A percentile compares a stretch with the other conserved stretches of the same genome.
phyloP scores from a whole-genome alignment of 768 basidiomycete genomes.

The Heimioporus sp. region DNA sequence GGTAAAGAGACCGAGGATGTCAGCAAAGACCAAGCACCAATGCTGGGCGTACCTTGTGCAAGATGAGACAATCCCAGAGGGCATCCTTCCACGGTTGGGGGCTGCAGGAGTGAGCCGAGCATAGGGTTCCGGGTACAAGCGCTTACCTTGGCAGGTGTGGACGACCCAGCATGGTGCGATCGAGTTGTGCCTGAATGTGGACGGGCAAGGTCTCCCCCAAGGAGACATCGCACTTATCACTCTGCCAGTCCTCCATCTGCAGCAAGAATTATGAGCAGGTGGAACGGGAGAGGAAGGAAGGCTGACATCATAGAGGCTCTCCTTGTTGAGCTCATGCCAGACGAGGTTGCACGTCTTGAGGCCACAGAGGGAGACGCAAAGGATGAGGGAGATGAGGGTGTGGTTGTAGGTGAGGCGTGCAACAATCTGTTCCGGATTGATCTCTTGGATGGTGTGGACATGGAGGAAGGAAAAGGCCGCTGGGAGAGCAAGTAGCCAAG shows the following conservation, averaged over 20 bases:
- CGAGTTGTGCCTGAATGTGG: slow-evolving; percentile 51
- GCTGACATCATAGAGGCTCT: slow-evolving; percentile 75
- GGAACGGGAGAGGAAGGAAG: slow-evolving; percentile 11
- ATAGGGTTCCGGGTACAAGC: background rate
- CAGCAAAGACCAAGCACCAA: background rate
- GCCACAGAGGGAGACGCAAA: slow-evolving; percentile 65
- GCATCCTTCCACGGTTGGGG: slow-evolving; percentile 48
- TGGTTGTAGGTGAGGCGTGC: slow-evolving; percentile 45
- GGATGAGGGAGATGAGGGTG: slow-evolving; percentile 64
- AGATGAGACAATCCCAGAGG: slow-evolving; percentile 47
- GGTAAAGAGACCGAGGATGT: slow-evolving; percentile 25
- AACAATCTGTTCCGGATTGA: slow-evolving; percentile 54
- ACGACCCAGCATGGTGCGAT: slow-evolving; percentile 66
- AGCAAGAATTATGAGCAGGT: too few relatives aligned
- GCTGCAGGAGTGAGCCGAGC: slow-evolving; percentile 33
- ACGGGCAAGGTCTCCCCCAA: slow-evolving; percentile 64
- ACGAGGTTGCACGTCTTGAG: slow-evolving; percentile 80
- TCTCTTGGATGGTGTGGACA: slow-evolving; percentile 59
- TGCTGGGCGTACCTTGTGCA: slow-evolving; percentile 51
- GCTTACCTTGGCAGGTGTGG: slow-evolving; percentile 40
- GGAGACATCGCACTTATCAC: slow-evolving; percentile 83
- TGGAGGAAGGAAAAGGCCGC: slow-evolving; percentile 77
- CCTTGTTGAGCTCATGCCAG: slow-evolving; percentile 80
- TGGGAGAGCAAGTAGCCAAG: slow-evolving; percentile 79
- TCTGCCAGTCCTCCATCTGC: slow-evolving; percentile 86